Conservation (phyloP, 306 rosid species). For the Trifolium fragiferum region DNA sequence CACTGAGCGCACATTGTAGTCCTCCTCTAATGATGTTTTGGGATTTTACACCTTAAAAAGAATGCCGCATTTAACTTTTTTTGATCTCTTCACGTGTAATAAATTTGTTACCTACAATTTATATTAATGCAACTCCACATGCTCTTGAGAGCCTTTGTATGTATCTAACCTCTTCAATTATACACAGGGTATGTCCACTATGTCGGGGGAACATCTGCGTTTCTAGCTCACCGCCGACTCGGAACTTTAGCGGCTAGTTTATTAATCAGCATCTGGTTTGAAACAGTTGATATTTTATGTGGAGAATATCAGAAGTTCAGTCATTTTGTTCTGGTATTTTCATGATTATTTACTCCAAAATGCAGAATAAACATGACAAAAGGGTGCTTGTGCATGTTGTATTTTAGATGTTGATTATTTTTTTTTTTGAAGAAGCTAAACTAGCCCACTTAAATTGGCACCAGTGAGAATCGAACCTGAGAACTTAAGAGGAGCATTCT, state of each 20-base stretch:
- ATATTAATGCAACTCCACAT: background rate
- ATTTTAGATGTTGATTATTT: background rate
- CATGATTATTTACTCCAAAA: constrained; percentile 28
- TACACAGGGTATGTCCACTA: constrained; percentile 92
- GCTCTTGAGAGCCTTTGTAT: background rate
- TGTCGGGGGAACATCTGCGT: constrained; percentile 87
- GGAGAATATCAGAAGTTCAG: constrained; percentile 44
- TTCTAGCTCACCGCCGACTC: constrained; percentile 54
- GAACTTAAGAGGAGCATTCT: too few relatives aligned
- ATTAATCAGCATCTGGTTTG: constrained; percentile 28
- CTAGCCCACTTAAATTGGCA: too few relatives aligned
- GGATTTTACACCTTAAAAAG: background rate
- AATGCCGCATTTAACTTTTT: background rate
- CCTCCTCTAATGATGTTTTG: background rate
- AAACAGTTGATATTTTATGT: constrained; percentile 39
- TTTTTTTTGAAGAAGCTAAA: too few relatives aligned
- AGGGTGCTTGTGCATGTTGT: background rate
- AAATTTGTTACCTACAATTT: background rate
- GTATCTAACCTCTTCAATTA: constrained; percentile 27
- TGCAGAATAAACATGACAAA: too few relatives aligned
- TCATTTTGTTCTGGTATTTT: constrained; percentile 39
- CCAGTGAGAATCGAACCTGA: too few relatives aligned
- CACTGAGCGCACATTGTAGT: background rate
- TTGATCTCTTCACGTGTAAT: background rate
- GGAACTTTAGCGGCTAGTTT: constrained; percentile 46